phyloP scores from a whole-genome alignment of 2,329 filamentous ascomycete genomes.

The Neodidymelliopsis sp. region DNA sequence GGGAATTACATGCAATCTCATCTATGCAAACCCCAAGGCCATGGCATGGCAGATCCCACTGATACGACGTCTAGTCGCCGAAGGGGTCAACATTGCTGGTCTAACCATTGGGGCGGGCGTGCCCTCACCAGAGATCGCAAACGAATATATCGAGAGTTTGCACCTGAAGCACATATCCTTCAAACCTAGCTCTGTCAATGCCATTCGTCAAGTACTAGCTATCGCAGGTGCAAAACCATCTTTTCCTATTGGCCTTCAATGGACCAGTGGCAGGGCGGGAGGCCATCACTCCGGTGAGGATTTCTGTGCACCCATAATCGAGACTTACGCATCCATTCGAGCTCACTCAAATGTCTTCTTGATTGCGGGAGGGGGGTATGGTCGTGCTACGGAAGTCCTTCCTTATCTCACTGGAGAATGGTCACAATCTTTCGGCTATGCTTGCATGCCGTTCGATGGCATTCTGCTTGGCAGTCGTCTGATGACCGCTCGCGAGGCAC shows the following conservation, averaged over 20 bases:
- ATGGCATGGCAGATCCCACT: conserved; percentile 95
- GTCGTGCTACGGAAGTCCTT: conserved; percentile 87
- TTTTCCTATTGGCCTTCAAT: conserved; percentile 92
- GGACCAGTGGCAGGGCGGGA: conserved; percentile 93
- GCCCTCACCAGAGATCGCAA: conserved; percentile 89
- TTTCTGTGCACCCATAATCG: conserved; percentile 89
- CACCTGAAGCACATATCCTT: conserved; percentile 93
- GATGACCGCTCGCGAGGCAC: conserved; percentile 93
- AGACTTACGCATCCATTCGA: conserved; percentile 90
- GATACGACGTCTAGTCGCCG: conserved; percentile 77
- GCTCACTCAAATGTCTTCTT: conserved; percentile 86
- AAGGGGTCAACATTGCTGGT: conserved; percentile 90
- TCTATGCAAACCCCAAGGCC: conserved; percentile 87
- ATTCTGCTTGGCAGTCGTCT: conserved; percentile 89
- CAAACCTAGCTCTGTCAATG: conserved; percentile 89
- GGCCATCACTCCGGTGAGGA: conserved; percentile 96
- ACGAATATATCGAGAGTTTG: conserved; percentile 84
- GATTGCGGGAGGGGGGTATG: conserved; percentile 90
- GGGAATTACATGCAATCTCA: conserved; percentile 88
- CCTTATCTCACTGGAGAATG: conserved; percentile 90
- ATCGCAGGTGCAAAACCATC: conserved; percentile 92
- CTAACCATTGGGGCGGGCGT: conserved; percentile 93
- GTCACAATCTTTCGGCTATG: conserved; percentile 86
- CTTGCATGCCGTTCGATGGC: conserved; percentile 93
- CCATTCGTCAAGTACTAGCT: conserved; percentile 88